Base-by-base conservation (phyloP, 805 yeast species). In the Teunomyces tritomae region DNA sequence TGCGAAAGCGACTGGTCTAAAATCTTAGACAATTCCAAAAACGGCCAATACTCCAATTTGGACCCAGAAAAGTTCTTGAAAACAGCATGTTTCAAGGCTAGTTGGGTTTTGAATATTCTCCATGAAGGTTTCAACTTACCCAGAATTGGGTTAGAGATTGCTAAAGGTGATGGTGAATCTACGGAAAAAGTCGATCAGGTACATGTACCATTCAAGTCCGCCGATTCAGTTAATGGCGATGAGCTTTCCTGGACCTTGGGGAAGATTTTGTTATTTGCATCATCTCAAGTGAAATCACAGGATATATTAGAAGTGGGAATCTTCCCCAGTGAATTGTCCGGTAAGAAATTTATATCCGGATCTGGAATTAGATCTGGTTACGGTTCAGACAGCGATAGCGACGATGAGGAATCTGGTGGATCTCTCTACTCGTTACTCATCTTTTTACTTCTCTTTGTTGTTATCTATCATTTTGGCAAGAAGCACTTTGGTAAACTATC, bases 161-260 rank as follows among this genome's bases (percentile, higher is more conserved):
- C 52, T 1, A 52, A 64, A 13, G 64, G 58, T 26, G 50, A 49
- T 9, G 34, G 29, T 4, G 41, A 40, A 11, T 59, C 43, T 51
- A 65, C 47, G 70, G 75, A 60, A 13, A 61, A 63, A 2, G 54
- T 61, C 8, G 63, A 70, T 36, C 50, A 64, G 1, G 70, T 60
- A 5, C 73, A 68, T 58, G 74, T 85, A 32, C 85, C 91, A 0
- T 90, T 94, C 66, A 89, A 86, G 65, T 85, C 95, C 50, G 90
- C 94, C 0, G 84, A 85, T 47, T 76, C 83, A 13, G 81, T 94
- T 28, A 78, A 88, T 49, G 97, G 95, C 2, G 80, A 83, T 4
- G 99, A 94, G 55, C 71, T 94, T 13, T 87, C 97, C 0, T 94
- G 99, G 99, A 92, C 98, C 0, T 63, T 94, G 30, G 99, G 99